These are phyloP conservation scores for Solanum boliviense DNA, from an alignment of 257 asterid genomes.

Conservation along the genomic window DNA sequence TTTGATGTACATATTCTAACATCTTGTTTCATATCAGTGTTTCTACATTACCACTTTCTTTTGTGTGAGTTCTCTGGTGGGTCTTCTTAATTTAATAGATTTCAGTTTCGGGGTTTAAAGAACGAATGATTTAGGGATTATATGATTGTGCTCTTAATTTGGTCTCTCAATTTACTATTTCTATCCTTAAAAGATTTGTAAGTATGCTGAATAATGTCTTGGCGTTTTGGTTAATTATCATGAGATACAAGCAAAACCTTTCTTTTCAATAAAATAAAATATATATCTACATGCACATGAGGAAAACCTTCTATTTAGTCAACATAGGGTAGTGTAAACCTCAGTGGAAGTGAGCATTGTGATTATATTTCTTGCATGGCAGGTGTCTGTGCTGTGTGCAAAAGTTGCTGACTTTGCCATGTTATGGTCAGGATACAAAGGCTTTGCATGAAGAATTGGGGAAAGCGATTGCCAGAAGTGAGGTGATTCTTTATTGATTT, in stretches of 20 bases:
- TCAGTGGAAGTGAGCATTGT: slow-evolving; percentile 14
- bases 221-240: background rate
- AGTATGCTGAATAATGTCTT: background rate
- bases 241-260: background rate
- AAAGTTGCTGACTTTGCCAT: slow-evolving; percentile 48
- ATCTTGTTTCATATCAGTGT: background rate
- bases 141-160: background rate
- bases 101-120: background rate
- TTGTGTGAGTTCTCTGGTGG: background rate
- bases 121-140: background rate
- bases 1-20: background rate
- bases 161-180: background rate
- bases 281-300: background rate
- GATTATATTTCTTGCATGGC: slow-evolving; percentile 19
- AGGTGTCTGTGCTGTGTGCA: slow-evolving; percentile 16
- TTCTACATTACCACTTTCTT: background rate
- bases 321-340: slow-evolving; percentile 1
- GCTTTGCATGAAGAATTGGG: slow-evolving; percentile 55
- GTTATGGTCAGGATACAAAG: slow-evolving; percentile 59
- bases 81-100: background rate
- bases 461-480: slow-evolving; percentile 59
- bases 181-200: background rate
- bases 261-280: background rate
- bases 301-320: background rate
- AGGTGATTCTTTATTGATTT: slow-evolving; percentile 34